Base-by-base conservation (phyloP, 2,329 filamentous ascomycete genomes). In the Tolypocladium amazonense region DNA sequence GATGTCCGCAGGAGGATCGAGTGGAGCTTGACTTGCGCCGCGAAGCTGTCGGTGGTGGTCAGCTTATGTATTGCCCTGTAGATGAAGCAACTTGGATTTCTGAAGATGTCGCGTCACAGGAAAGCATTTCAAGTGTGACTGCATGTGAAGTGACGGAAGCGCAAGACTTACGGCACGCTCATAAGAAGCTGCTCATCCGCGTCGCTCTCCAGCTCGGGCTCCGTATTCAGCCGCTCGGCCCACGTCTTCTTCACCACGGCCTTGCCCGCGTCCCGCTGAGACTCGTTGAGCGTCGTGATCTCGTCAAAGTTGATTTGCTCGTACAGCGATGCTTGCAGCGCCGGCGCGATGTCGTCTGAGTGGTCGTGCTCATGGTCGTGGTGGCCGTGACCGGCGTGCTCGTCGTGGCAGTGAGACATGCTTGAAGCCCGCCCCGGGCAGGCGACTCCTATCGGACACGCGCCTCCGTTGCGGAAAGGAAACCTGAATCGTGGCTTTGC, bases 171-270 rank as follows among this genome's bases (percentile, higher is more conserved):
- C 89, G 94, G 94, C 43, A 97, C 83, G 63, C 88, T 87, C 81
- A 99, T 90, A 59, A 99, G 77, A n/a, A 99, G 75, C 77, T 99
- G 92, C 77, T 96, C 92, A 71, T 97, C 94, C 0, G 88, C 86
- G 71, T 95, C 90, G 70, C 91, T 96, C 68, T 82, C 84, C 37
- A 99, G 81, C 75, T 95, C 89, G 0, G 92, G 90, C 66, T 85
- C 77, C 3, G 81, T 73, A 20, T 84, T 74, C 62, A 97, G 73
- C 59, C 94, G 81, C 74, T 97, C 88, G 7, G 83, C 82, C 92
- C 92, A 99, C 59, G 92, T 90, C 80, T 99, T 99, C 76, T 91
- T 86, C 41, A 95, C 84, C 37, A 97, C 82, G 1, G 83, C 84
- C 65, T 84, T 83, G 23, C 92, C 94, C 0, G 86, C 82, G 61